Evolutionary conservation across 306 rosid genomes (phyloP), one percentile per base, ranked within the genome.

Genomic region (Corylus americana): DNA sequence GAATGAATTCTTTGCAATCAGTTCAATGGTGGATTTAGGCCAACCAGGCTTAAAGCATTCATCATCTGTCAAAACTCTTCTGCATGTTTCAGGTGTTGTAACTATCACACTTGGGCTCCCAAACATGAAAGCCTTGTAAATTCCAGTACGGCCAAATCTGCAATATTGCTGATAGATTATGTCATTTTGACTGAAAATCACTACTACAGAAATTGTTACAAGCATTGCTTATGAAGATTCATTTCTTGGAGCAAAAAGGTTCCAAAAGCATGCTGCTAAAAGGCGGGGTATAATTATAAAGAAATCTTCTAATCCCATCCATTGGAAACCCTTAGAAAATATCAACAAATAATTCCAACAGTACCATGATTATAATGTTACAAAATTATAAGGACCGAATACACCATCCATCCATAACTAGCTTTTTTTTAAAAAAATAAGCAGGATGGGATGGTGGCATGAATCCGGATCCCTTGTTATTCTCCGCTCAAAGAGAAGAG

Each of bases 91-190:
- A 1, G 98, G 84, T 48, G 87, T 70, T 61, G 97, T 91, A 68
- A 91, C 90, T 39, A 94, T 90, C 8, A 94, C 79, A 79, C 98
- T 90, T 1, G 98, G 97, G 31, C 51, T 87, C 51, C 95, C 93
- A 82, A 94, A 92, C 98, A 94, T 92, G 77, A 90, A 81, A 22
- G 79, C 89, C 85, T 92, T 94, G 80, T 92, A 94, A 14, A 94
- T 82, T 75, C 97, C 98, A 3, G 89, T 88, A 1, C 47, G 44
- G 73, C 97, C 98, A 85, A 37, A 92, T 77, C 98, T 94, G 74
- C 74, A 22, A 22, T 22, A 83, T 53, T 79, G 68, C 76, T 76
- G 31, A 71, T 79, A 39, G 7, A 70, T 72, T 71, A 64, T 55
- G n/a, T 27, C 81, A 84, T 73, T 55, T 62, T 61, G 16, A 61